Conservation (phyloP, 306 rosid species). For the Macrotyloma uniflorum region DNA sequence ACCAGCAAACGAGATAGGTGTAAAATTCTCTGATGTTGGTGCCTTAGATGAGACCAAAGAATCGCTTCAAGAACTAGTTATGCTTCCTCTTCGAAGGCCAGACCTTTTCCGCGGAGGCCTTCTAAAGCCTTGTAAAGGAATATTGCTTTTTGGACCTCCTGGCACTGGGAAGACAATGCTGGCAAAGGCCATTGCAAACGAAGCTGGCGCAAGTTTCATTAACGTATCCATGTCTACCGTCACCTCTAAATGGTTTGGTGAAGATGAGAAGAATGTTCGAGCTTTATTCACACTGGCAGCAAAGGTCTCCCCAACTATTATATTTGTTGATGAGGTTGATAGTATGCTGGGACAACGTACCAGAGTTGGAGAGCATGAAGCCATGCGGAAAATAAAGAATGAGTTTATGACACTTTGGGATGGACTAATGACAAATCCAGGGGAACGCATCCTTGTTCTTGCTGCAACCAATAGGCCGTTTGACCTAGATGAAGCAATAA, state of each 20-base stretch:
- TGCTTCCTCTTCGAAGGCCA: conserved; percentile 95
- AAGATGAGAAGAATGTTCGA: conserved; percentile 92
- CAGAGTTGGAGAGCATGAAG: conserved; percentile 97
- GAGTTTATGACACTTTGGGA: conserved; percentile 97
- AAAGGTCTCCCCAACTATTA: conserved; percentile 93
- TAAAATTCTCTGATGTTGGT: conserved; percentile 84
- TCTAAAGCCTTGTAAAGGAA: conserved; percentile 89
- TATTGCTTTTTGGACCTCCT: conserved; percentile 94
- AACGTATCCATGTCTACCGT: conserved; percentile 95
- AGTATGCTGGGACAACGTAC: conserved; percentile 98
- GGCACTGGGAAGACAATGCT: conserved; percentile 99
- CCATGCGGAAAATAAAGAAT: conserved; percentile 94
- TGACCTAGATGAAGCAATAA: conserved; percentile 96
- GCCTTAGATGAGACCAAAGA: conserved; percentile 89
- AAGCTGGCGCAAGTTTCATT: conserved; percentile 96
- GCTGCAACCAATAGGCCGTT: conserved; percentile 97
- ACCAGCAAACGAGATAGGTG: conserved; percentile 80
- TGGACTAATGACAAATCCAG: conserved; percentile 73
- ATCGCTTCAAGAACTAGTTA: conserved; percentile 92
- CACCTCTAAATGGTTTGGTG: conserved; percentile 98
- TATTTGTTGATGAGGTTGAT: conserved; percentile 96
- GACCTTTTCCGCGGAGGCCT: conserved; percentile 92
- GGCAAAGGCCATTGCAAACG: conserved; percentile 95
- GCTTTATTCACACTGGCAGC: conserved; percentile 92
- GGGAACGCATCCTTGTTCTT: conserved; percentile 87